Evolutionary conservation across 2,329 filamentous ascomycete genomes (phyloP).

Genomic region (Elsinoe arachidis): DNA sequence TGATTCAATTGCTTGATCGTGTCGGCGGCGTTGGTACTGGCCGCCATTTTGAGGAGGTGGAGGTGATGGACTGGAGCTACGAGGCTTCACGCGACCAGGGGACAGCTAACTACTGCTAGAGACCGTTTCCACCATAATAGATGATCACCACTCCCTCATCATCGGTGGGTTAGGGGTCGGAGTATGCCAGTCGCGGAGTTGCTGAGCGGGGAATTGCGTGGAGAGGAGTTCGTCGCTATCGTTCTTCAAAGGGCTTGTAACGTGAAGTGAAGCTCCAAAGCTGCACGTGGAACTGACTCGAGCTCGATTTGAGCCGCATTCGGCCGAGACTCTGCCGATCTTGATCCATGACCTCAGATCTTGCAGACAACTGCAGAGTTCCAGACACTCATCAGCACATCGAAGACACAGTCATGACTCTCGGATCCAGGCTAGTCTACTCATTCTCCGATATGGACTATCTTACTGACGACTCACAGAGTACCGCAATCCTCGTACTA

Average conservation of each 20-base stretch:
- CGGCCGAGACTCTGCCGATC: neutral
- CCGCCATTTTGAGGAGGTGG: constrained; percentile 21
- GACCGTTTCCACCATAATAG: neutral
- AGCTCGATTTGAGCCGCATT: neutral
- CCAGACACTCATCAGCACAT: neutral
- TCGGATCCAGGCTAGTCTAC: constrained; percentile 19
- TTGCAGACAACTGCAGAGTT: too few relatives aligned
- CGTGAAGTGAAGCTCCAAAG: neutral
- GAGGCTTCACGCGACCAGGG: constrained; percentile 9
- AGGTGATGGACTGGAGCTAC: constrained; percentile 3
- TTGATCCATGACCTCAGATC: neutral
- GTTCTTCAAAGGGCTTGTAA: neutral
- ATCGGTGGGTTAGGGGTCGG: too few relatives aligned
- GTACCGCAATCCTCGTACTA: constrained; percentile 77
- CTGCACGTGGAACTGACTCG: constrained; percentile 4
- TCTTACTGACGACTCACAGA: constrained; percentile 26
- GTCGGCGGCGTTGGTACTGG: constrained; percentile 39
- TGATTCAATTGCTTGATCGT: constrained; percentile 83
- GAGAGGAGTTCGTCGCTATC: too few relatives aligned
- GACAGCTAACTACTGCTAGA: constrained; percentile 12
- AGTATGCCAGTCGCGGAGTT: too few relatives aligned
- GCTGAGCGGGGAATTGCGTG: too few relatives aligned
- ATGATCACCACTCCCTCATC: neutral
- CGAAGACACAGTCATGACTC: constrained; percentile 17
- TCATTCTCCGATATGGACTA: neutral